Evolutionary conservation across 1,284 basidiomycete genomes (phyloP).

Genomic region (Sporisorium iseilematis-ciliati): DNA sequence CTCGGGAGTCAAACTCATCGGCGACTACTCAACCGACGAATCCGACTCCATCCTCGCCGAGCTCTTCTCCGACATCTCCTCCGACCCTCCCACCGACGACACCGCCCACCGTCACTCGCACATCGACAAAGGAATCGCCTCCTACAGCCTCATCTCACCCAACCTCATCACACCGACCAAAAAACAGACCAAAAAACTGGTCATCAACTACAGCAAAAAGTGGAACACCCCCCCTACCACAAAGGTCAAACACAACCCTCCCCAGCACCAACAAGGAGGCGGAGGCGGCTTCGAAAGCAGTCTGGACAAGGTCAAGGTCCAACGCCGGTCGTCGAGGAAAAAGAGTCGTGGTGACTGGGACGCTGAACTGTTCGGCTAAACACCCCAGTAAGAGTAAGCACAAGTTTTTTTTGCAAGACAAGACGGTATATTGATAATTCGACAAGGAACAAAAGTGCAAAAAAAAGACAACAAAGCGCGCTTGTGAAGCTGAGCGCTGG

Average conservation of each 20-base stretch:
- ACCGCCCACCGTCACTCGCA: not conserved
- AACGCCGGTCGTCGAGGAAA: constrained; percentile 25
- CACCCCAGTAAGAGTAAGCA: not conserved
- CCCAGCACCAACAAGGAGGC: not conserved
- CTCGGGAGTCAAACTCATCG: constrained; percentile 5
- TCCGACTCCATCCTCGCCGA: constrained; percentile 32
- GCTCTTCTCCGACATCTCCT: constrained; percentile 22
- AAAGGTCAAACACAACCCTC: not conserved
- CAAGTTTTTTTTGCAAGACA: no score
- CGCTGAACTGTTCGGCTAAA: constrained; percentile 30
- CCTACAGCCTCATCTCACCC: constrained; percentile 35
- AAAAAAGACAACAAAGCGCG: not conserved
- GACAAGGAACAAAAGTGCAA: constrained; percentile 2
- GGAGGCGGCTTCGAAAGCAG: constrained; percentile 21
- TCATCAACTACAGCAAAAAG: constrained; percentile 41
- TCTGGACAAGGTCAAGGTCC: constrained; percentile 5
- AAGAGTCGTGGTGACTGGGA: constrained; percentile 41
- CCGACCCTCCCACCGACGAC: not conserved
- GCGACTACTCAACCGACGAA: constrained; percentile 15
- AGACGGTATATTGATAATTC: not conserved
- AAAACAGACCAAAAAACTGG: constrained; percentile 31
- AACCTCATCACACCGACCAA: constrained; percentile 44
- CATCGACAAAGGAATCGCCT: not conserved
- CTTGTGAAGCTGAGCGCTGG: not conserved
- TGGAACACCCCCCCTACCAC: constrained; percentile 13